phyloP scores from a whole-genome alignment of 2,329 filamentous ascomycete species.

The Cordyceps cateniannulata region DNA sequence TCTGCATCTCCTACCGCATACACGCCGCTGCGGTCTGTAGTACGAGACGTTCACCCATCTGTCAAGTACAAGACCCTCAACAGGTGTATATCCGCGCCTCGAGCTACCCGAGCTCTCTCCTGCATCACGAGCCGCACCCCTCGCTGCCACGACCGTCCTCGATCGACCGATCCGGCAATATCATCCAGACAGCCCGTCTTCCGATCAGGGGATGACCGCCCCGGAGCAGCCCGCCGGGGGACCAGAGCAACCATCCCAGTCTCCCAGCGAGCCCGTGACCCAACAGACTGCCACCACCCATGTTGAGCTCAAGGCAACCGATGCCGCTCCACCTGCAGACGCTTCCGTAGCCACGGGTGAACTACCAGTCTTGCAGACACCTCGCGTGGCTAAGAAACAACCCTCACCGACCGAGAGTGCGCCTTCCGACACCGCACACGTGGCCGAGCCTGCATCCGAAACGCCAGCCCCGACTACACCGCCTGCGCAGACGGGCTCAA shows the following conservation, averaged over 20 bases:
- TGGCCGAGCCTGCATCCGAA: background rate
- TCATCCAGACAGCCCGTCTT: background rate
- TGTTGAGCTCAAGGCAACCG: background rate
- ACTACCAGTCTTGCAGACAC: background rate
- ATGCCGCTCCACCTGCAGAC: background rate
- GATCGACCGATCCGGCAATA: background rate
- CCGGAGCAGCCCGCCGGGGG: slow-evolving; percentile 10
- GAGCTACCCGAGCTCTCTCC: slow-evolving; percentile 1
- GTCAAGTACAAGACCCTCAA: background rate
- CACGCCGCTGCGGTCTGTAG: background rate
- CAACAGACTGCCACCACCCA: background rate
- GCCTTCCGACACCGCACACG: background rate
- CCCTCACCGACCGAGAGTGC: background rate
- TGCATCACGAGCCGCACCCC: background rate
- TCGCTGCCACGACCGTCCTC: background rate
- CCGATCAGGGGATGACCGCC: slow-evolving; percentile 5
- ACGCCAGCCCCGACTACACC: slow-evolving; percentile 3
- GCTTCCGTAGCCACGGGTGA: no score
- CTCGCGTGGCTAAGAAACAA: background rate
- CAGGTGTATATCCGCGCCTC: background rate
- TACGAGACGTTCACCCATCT: background rate
- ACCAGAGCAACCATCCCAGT: background rate
- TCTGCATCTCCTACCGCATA: background rate
- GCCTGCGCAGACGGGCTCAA: slow-evolving; percentile 9
- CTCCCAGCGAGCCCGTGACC: background rate